Conservation (phyloP, 208 protist genomes). For the Acanthamoeba lenticulata region DNA sequence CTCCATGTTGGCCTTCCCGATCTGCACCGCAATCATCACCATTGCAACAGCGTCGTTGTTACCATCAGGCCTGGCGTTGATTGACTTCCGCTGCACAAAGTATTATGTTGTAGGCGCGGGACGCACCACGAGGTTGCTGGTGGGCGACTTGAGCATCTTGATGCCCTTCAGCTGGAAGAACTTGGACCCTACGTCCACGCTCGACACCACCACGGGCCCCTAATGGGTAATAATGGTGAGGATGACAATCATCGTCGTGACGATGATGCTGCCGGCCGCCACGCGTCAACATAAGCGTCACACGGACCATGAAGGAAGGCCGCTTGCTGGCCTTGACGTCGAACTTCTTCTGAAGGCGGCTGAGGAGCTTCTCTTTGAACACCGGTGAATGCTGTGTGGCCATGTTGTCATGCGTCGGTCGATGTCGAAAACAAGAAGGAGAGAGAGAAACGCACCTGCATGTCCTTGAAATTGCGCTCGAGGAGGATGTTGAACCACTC, state of each 20-base stretch:
- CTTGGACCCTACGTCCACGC: not conserved
- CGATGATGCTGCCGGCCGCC: too few species aligned
- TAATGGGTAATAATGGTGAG: not conserved
- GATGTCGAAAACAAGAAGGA: too few species aligned
- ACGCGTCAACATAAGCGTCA: too few species aligned
- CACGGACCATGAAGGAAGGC: not conserved
- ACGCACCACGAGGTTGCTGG: not conserved
- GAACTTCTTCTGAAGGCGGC: constrained; percentile 6
- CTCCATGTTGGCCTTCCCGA: constrained; percentile 2
- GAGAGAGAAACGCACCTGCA: not conserved
- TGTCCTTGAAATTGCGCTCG: constrained; percentile 1
- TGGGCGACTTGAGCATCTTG: not conserved
- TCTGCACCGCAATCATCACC: not conserved
- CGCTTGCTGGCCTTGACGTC: constrained; percentile 10
- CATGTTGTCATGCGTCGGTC: too few species aligned
- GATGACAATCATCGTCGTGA: too few species aligned
- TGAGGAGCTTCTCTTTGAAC: not conserved
- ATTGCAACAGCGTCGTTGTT: too few species aligned
- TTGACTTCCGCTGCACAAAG: too few species aligned
- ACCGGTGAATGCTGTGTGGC: not conserved
- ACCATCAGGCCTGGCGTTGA: too few species aligned
- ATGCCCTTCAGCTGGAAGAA: not conserved
- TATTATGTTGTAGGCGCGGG: too few species aligned
- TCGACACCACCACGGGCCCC: not conserved
- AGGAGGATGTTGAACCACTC: constrained; percentile 35